Conservation (phyloP, 1,139 yeast species). For the Pichia sp. region DNA sequence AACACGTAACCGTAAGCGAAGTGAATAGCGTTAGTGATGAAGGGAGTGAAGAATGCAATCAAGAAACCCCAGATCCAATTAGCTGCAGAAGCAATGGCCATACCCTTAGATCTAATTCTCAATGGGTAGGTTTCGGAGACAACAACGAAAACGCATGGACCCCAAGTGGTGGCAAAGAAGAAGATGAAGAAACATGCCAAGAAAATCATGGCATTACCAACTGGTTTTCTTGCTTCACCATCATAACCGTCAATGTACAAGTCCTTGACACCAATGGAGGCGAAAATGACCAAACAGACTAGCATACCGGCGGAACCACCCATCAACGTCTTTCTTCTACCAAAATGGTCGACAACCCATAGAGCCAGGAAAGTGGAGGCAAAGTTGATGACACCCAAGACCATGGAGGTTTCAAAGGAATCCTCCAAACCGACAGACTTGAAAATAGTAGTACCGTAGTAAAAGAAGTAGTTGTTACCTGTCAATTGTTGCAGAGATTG, state of each 20-base stretch:
- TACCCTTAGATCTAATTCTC: slow-evolving; percentile 75
- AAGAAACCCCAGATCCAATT: slow-evolving; percentile 81
- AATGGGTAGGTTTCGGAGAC: slow-evolving; percentile 77
- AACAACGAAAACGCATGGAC: slow-evolving; percentile 76
- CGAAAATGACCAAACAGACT: slow-evolving; percentile 59
- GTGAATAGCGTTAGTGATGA: slow-evolving; percentile 51
- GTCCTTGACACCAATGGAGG: slow-evolving; percentile 63
- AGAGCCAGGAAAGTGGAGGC: slow-evolving; percentile 67
- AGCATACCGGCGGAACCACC: slow-evolving; percentile 64
- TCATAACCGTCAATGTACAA: slow-evolving; percentile 53
- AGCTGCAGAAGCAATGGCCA: slow-evolving; percentile 68
- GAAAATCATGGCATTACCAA: slow-evolving; percentile 74
- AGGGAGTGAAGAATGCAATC: slow-evolving; percentile 72
- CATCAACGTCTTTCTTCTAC: slow-evolving; percentile 64
- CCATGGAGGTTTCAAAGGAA: slow-evolving; percentile 71
- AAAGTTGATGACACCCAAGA: slow-evolving; percentile 76
- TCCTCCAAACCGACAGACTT: slow-evolving; percentile 69
- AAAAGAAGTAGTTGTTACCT: slow-evolving; percentile 79
- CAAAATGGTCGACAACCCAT: slow-evolving; percentile 62
- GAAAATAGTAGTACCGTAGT: slow-evolving; percentile 76
- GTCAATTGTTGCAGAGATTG: slow-evolving; percentile 74
- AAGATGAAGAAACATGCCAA: slow-evolving; percentile 75
- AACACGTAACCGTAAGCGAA: slow-evolving; percentile 72
- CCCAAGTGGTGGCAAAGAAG: slow-evolving; percentile 86
- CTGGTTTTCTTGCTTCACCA: slow-evolving; percentile 38